These are phyloP conservation scores for Solanum clarkiae DNA, from an alignment of 257 asterid genomes.

Conservation along the genomic window DNA sequence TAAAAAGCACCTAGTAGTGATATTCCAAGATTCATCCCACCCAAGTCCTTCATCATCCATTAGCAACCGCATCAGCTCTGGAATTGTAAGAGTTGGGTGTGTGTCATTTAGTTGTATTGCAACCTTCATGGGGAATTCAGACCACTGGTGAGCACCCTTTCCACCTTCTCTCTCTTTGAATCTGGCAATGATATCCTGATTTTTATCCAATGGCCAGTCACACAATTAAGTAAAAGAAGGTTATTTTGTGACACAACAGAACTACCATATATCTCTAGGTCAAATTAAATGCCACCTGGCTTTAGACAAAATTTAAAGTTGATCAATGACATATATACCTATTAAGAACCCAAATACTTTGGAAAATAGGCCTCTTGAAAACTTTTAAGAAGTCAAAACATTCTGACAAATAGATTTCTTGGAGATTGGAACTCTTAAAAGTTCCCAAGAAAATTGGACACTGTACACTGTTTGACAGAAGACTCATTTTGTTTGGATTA, in stretches of 20 bases:
- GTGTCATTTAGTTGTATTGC: constrained; percentile 97
- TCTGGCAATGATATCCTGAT: constrained; percentile 82
- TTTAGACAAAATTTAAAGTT: neutral
- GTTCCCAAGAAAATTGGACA: neutral
- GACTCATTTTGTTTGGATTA: neutral
- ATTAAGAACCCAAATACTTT: neutral
- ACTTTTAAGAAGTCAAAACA: neutral
- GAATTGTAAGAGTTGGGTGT: constrained; percentile 96
- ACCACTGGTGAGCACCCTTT: constrained; percentile 50
- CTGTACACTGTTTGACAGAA: neutral
- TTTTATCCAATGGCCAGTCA: neutral
- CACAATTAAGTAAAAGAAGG: neutral
- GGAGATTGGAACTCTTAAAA: neutral
- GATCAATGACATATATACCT: neutral
- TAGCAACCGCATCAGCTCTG: constrained; percentile 92
- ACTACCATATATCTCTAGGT: neutral
- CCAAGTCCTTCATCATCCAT: constrained; percentile 93
- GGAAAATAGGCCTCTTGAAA: neutral
- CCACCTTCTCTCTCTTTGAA: constrained; percentile 64
- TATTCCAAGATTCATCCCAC: constrained; percentile 99
- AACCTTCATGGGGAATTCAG: constrained; percentile 80
- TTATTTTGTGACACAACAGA: neutral
- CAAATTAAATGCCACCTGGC: neutral
- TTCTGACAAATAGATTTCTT: neutral
- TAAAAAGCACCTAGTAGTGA: constrained; percentile 60